Evolutionary conservation across 2,329 filamentous ascomycete species (phyloP).

Genomic region (Mycocentrospora acerina): DNA sequence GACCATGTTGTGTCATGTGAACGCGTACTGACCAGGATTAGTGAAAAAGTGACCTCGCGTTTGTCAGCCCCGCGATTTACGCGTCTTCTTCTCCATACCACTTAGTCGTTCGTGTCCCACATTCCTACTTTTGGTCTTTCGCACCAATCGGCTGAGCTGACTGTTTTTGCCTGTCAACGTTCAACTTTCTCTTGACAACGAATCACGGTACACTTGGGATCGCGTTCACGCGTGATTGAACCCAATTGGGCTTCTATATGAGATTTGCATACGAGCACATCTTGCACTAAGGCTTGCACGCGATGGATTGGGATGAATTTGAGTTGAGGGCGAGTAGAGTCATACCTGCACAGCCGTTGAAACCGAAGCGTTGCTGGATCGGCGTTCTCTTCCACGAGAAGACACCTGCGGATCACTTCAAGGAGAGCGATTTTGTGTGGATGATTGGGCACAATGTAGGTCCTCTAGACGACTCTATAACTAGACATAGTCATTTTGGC

Average conservation of each 20-base stretch:
- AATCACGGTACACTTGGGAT: background rate
- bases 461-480: background rate
- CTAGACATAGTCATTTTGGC: no score
- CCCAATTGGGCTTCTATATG: no score
- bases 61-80: no score
- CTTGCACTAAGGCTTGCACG: background rate
- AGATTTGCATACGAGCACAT: no score
- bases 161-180: no score
- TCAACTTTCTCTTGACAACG: background rate
- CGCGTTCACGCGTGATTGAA: no score
- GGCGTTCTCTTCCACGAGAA: conserved; percentile 34
- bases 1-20: no score
- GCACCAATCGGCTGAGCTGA: background rate
- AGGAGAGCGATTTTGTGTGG: conserved; percentile 38
- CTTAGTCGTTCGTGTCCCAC: no score
- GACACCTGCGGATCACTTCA: conserved; percentile 7
- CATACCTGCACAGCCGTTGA: conserved; percentile 18
- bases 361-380: conserved; percentile 33
- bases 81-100: no score
- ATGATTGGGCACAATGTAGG: conserved; percentile 37
- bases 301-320: conserved; percentile 25
- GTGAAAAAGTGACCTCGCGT: no score
- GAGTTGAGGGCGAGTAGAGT: conserved; percentile 17
- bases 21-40: no score
- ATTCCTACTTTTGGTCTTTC: no score